These are phyloP conservation scores for Mytilinidion resinicola DNA, from an alignment of 495 filamentous ascomycete genomes.

Conservation along the genomic window DNA sequence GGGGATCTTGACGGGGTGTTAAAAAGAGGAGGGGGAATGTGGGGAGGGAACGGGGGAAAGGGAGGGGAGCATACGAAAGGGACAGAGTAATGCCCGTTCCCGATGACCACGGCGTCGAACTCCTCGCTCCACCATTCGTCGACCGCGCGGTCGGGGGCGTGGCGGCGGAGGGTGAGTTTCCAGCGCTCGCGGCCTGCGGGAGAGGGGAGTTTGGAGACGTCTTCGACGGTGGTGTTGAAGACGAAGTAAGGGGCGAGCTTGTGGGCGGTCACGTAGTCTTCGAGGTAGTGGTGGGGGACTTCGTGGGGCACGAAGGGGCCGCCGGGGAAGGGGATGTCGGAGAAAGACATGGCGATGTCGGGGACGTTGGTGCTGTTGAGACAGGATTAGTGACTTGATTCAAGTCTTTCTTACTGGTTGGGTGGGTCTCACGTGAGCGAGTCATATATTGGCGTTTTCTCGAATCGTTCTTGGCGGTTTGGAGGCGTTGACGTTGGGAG, in stretches of 20 bases:
- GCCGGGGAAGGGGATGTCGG: constrained; percentile 43
- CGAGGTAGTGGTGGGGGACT: constrained; percentile 44
- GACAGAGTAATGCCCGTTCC: constrained; percentile 48
- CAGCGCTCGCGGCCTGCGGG: constrained; percentile 30
- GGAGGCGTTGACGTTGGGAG: constrained; percentile 38
- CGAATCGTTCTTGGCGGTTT: constrained; percentile 39
- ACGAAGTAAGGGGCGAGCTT: constrained; percentile 36
- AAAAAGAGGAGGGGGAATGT: background rate
- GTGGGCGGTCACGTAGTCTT: constrained; percentile 44
- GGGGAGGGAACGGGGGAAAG: constrained; percentile 34
- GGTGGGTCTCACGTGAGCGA: constrained; percentile 40
- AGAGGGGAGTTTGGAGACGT: constrained; percentile 34
- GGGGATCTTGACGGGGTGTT: constrained; percentile 33
- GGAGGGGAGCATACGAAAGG: constrained; percentile 38
- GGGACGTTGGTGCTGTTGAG: constrained; percentile 44
- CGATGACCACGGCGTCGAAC: constrained; percentile 47
- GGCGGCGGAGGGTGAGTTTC: constrained; percentile 42
- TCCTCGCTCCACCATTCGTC: constrained; percentile 46
- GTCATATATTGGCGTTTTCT: constrained; percentile 43
- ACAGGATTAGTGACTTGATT: background rate
- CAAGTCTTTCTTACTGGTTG: background rate
- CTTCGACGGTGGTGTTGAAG: constrained; percentile 47
- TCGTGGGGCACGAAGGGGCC: constrained; percentile 47
- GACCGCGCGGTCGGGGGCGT: constrained; percentile 36
- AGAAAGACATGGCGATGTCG: constrained; percentile 47